Base-by-base conservation (phyloP, 768 basidiomycete genomes). In the Gautieria morchelliformis region DNA sequence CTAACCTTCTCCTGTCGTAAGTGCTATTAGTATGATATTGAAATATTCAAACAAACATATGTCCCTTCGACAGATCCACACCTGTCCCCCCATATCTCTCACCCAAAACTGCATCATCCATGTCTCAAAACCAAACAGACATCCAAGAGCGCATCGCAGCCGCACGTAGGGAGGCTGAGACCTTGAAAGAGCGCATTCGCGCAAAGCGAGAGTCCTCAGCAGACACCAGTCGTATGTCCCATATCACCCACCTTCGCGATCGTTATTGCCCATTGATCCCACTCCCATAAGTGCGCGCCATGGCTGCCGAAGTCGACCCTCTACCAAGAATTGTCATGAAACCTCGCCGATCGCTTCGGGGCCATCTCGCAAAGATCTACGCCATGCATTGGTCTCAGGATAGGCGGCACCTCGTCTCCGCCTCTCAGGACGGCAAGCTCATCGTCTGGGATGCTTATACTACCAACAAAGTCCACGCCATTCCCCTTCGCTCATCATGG, bases 361-460 rank as follows among this genome's bases (percentile, higher is more conserved):
- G 95, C 27, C 95, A 99, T 73, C 84, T 99, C 53, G 95, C 95
- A 60, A 99, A 99, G 79, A 98, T 99, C 68, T 99, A 99, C 71
- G 95, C 95, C 49, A 96, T 99, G 90, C 96, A 99, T 72, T 99
- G 96, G 96, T 89, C 95, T 35, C 85, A 89, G 53, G 95, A 99
- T 77, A 83, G 93, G 67, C 81, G 96, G 65, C 95, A 99, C 76
- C 83, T 99, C 60, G 95, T 99, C 37, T 98, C 96, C 15, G 95
- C 95, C n/a, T 98, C 95, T 2, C 95, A 99, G 70, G 95, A 99
- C 68, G 95, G 95, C 53, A 99, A 99, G 72, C 82, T 99, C 59
- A 98, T 99, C 68, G 95, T 99, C 54, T 99, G 95, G 95, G 95
- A 99, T 72, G 95, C 95, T 52, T 98, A 98, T 73, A 98, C 95